These are phyloP conservation scores for Malus orientalis DNA, from an alignment of 306 rosid species.

Conservation along the genomic window DNA sequence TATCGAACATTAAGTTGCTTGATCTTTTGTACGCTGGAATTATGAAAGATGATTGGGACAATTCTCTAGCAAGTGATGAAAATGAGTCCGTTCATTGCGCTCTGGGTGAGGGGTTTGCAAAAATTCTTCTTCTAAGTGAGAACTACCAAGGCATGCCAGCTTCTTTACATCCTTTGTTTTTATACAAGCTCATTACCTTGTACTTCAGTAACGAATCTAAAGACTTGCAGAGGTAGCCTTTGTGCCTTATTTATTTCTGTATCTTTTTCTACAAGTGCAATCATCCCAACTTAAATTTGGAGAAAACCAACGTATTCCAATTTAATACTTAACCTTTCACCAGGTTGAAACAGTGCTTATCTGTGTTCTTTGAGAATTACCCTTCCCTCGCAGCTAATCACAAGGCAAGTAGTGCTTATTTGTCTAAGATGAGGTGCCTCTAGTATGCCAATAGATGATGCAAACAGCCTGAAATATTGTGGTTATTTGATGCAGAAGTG, in stretches of 20 bases:
- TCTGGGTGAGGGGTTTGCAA: constrained; percentile 92
- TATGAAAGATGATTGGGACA: constrained; percentile 44
- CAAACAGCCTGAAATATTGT: constrained; percentile 9
- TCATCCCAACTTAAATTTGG: background rate
- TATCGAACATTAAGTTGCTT: constrained; percentile 33
- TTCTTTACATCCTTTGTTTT: constrained; percentile 61
- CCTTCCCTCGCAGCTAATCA: constrained; percentile 70
- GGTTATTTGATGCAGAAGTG: constrained; percentile 45
- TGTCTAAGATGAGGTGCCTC: background rate
- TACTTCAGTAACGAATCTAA: constrained; percentile 53
- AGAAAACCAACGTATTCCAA: background rate
- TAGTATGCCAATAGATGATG: background rate
- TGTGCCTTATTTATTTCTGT: background rate
- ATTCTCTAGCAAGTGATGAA: constrained; percentile 44
- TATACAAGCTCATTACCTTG: constrained; percentile 65
- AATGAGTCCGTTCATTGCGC: constrained; percentile 62
- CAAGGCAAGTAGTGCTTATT: constrained; percentile 46
- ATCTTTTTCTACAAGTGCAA: background rate
- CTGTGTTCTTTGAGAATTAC: constrained; percentile 90
- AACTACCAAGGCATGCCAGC: constrained; percentile 56
- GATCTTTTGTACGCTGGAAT: constrained; percentile 76
- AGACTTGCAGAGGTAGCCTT: constrained; percentile 52
- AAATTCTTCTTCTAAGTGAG: constrained; percentile 84
- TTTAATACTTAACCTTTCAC: constrained; percentile 2
- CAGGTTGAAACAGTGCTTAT: constrained; percentile 89